Evolutionary conservation across 208 protist species (phyloP), one percentile per base, ranked within the genome.

Genomic region (Naegleria gruberi): DNA sequence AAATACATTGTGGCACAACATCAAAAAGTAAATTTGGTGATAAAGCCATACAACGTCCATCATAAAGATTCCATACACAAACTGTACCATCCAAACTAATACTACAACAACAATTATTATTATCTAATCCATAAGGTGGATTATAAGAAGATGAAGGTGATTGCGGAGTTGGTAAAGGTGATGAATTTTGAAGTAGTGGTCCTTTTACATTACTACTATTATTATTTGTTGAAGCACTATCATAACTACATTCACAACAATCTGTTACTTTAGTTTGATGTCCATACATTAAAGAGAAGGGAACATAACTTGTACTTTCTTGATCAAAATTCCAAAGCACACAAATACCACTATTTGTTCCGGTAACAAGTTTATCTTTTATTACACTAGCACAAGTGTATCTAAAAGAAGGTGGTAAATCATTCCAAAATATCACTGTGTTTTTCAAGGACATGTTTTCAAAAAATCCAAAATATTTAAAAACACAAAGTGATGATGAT

Each of bases 21-120:
- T 77, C 65, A 77, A 77, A 77, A 42, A 88, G 30, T 42, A 88
- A 65, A 65, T 65, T 45, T n/a, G 84, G 45, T 42, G 84, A 88
- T 44, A 88, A 26, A 43, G 84, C 84, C 45, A 88, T 65, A 42
- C 84, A 88, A 30, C 43, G 57, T n/a, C 84, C 84, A 42, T 88
- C 84, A 65, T 34, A 43, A 43, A 65, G 42, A 65, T 55, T 65
- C 84, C 84, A 88, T 73, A 88, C 34, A 65, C 84, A 65, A 1
- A 88, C 30, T 43, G 45, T 65, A 46, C 84, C 84, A 65, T 88
- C 84, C 4, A 65, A 34, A 77, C 65, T 77, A 37, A 77, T 77
- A n/a, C 65, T 77, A 37, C 65, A 77, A 77, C 17, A 77, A 77
- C 65, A 77, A 77, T 77, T 77, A 77, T 77, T 77, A 77, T 77